Conservation (phyloP, 768 basidiomycete genomes). For the Xerocomus spinulosus region DNA sequence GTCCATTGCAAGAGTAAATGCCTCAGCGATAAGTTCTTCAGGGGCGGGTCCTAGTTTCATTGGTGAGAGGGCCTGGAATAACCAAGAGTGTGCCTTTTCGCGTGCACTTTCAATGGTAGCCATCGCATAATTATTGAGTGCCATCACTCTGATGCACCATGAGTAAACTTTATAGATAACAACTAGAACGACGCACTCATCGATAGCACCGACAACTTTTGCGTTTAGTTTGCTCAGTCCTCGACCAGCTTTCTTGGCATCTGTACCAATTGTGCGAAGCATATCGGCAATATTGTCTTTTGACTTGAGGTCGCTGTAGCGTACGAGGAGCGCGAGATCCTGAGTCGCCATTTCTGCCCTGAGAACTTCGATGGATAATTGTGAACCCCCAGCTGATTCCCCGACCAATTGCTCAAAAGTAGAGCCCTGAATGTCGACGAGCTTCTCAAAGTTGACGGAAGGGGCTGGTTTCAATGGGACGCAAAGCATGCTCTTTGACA, state of each 20-base stretch:
- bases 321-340: conserved; percentile 62
- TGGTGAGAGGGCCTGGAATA: conserved; percentile 38
- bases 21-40: conserved; percentile 44
- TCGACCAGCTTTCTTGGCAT: conserved; percentile 57
- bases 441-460: conserved; percentile 53
- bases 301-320: conserved; percentile 56
- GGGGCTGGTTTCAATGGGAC: conserved; percentile 19
- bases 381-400: conserved; percentile 53
- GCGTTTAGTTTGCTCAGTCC: conserved; percentile 60
- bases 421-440: conserved; percentile 56
- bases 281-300: conserved; percentile 52
- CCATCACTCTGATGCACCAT: conserved; percentile 50
- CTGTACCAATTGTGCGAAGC: conserved; percentile 51
- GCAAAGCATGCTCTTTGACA: conserved; percentile 49
- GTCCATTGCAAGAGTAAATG: conserved; percentile 62
- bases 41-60: conserved; percentile 33
- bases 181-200: conserved; percentile 46
- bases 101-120: conserved; percentile 44
- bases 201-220: conserved; percentile 69
- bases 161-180: neutral
- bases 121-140: conserved; percentile 69
- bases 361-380: conserved; percentile 63
- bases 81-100: conserved; percentile 22
- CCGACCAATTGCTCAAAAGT: conserved; percentile 61
- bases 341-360: conserved; percentile 73